Evolutionary conservation across 306 rosid genomes (phyloP).

Genomic region (Alnus glutinosa): DNA sequence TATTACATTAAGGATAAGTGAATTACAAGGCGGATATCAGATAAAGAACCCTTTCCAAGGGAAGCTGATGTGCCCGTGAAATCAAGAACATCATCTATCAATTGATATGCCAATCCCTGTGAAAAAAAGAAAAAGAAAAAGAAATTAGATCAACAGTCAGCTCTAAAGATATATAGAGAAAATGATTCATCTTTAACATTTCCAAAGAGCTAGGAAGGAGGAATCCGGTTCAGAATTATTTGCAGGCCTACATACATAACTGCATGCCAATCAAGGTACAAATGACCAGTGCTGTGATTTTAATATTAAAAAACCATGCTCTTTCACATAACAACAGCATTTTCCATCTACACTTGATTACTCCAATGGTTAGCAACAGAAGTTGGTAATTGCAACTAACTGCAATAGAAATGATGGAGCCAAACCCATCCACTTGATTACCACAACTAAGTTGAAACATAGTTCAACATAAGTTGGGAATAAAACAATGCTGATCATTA

Average conservation of each 20-base stretch:
- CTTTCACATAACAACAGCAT: not conserved
- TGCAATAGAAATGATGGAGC: not conserved
- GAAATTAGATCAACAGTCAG: conserved; percentile 5
- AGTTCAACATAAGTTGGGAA: not conserved
- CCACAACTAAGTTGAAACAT: not conserved
- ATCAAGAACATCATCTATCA: conserved; percentile 93
- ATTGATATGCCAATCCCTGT: conserved; percentile 94
- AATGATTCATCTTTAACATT: not conserved
- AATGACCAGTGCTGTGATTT: not conserved
- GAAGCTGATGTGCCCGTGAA: conserved; percentile 89
- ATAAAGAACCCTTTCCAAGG: conserved; percentile 91
- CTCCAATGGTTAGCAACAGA: not conserved
- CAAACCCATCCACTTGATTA: not conserved
- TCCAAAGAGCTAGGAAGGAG: not conserved
- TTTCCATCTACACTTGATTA: not conserved
- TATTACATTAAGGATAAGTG: conserved; percentile 15
- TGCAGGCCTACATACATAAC: not conserved
- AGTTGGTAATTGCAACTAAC: not conserved
- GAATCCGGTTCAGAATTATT: conserved; percentile 1
- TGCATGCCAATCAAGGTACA: not conserved
- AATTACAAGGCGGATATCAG: conserved; percentile 87
- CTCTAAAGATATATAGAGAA: not conserved
- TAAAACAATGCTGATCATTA: not conserved
- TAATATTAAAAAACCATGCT: not conserved
- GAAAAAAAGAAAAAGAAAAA: conserved; percentile 26